Evolutionary conservation across 1,284 basidiomycete species (phyloP), one percentile per base, ranked within the genome.

Genomic region (Nidula niveotomentosa): DNA sequence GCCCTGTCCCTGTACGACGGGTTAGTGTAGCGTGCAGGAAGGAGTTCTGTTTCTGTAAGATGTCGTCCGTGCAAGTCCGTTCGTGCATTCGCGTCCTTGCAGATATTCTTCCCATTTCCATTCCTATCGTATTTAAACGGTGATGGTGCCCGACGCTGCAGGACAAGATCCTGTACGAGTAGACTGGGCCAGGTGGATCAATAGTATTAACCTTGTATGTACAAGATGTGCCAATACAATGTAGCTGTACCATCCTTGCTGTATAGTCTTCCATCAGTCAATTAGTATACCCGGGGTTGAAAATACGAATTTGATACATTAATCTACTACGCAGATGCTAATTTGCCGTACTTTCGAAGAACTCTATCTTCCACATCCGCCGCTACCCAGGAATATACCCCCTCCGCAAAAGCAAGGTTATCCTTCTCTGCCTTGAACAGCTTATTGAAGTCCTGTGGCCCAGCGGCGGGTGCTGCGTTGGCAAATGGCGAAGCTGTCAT

Each of bases 391-490:
- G 75, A 74, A 69, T 96, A 94, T 61, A 91, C 69, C 33, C 92
- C 91, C 64, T 94, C 91, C 1, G 93, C 85, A 65, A 99, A 88
- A 61, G 94, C 90, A 30, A 99, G 83, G 72, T 98, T 98, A 71
- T 98, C 96, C 58, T 83, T 82, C 73, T 99, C 97, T 3, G 88
- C 86, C 62, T 91, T 91, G 80, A 96, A 96, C 48, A 98, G 70
- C 70, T 98, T 98, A 62, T 76, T 80, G 71, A 84, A 94, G 69
- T 99, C 96, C 62, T 94, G 91, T 44, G 86, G 82, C 50, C 81
- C 83, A 3, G 62, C 60, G n/a, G 76, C 72, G 13, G 71, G 73
- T 9, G 75, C 75, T 33, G 82, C 80, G n/a, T 75, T 76, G n/a
- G 84, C 85, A 62, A 94, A 91, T 0, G 91, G 85, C 46, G 86